Conservation (phyloP, 495 filamentous ascomycete genomes). For the Trichoderma gamsii region DNA sequence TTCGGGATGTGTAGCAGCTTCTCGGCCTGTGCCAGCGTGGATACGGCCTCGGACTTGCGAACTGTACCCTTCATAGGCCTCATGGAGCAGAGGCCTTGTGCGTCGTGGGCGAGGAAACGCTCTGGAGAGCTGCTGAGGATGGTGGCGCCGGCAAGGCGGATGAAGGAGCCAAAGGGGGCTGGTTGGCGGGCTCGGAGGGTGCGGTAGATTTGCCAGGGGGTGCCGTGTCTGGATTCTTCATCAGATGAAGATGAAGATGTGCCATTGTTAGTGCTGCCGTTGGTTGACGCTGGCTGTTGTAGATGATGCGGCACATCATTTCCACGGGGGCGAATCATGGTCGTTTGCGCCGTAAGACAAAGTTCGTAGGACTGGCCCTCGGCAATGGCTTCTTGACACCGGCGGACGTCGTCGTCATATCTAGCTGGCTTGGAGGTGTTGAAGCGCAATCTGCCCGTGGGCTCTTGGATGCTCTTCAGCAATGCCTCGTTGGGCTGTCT, state of each 20-base stretch:
- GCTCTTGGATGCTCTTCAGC: constrained; percentile 13
- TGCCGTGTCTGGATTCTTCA: constrained; percentile 17
- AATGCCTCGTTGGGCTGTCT: constrained; percentile 17
- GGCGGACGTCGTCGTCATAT: constrained; percentile 59
- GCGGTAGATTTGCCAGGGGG: constrained; percentile 66
- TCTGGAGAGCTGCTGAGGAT: constrained; percentile 86
- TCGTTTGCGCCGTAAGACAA: constrained; percentile 74
- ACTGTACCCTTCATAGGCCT: constrained; percentile 96
- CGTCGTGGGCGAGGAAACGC: constrained; percentile 73
- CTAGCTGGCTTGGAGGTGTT: constrained; percentile 44
- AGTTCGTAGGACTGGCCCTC: constrained; percentile 89
- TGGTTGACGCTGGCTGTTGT: not conserved
- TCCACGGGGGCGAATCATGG: constrained; percentile 24
- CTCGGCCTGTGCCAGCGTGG: constrained; percentile 61
- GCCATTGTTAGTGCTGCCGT: constrained; percentile 9
- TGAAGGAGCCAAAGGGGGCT: constrained; percentile 78
- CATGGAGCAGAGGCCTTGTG: constrained; percentile 53
- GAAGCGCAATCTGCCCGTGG: constrained; percentile 12
- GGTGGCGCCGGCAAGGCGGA: constrained; percentile 62
- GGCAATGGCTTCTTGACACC: constrained; percentile 65
- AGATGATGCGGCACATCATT: constrained; percentile 3
- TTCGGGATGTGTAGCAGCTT: constrained; percentile 69
- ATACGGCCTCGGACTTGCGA: constrained; percentile 52
- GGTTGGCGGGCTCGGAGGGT: constrained; percentile 67
- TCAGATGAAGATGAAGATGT: not conserved